Percentiles rank a stretch among this genome's conserved stretches.
phyloP scores from a whole-genome alignment of 345 rosid species.

The Euclidium syriacum region DNA sequence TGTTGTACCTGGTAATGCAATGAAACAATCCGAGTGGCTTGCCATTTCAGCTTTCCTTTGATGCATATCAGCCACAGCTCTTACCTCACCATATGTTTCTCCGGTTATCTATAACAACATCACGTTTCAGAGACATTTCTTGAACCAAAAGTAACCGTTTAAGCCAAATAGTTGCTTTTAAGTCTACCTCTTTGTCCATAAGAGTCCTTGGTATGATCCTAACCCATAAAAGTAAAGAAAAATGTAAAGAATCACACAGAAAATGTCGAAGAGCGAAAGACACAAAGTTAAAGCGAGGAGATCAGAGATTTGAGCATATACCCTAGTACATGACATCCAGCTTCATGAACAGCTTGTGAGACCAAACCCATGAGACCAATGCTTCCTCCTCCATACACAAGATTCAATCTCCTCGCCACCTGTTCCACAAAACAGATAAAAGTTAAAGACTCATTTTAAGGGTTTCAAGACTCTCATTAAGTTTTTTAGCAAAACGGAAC shows the following conservation, averaged over 20 bases:
- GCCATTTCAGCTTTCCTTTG: conserved; percentile 99
- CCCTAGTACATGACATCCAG: conserved; percentile 94
- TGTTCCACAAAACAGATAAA: conserved; percentile 5
- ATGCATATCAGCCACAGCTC: conserved; percentile 91
- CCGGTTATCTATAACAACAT: conserved; percentile 55
- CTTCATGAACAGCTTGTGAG: conserved; percentile 70
- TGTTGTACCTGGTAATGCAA: conserved; percentile 85
- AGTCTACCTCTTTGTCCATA: conserved; percentile 76
- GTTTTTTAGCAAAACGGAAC: conserved; percentile 17
- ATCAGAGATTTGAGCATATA: conserved; percentile 17
- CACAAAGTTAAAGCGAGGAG: not conserved
- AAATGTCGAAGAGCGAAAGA: not conserved
- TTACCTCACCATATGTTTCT: conserved; percentile 81
- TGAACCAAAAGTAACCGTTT: not conserved
- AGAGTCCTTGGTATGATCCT: conserved; percentile 86
- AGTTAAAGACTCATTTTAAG: not conserved
- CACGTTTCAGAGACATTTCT: conserved; percentile 2
- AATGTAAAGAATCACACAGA: conserved; percentile 13
- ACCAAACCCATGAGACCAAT: conserved; percentile 94
- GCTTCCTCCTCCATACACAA: conserved; percentile 97
- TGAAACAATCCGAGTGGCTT: conserved; percentile 87
- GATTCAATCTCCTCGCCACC: conserved; percentile 71
- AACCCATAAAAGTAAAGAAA: conserved; percentile 13
- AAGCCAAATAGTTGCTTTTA: not conserved
- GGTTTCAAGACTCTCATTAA: not conserved